Percentiles rank a stretch among this genome's conserved stretches.
These are phyloP conservation scores for Umbelopsis sp. DNA, from an alignment of 371 early-diverging fungal genomes.

Conservation along the genomic window DNA sequence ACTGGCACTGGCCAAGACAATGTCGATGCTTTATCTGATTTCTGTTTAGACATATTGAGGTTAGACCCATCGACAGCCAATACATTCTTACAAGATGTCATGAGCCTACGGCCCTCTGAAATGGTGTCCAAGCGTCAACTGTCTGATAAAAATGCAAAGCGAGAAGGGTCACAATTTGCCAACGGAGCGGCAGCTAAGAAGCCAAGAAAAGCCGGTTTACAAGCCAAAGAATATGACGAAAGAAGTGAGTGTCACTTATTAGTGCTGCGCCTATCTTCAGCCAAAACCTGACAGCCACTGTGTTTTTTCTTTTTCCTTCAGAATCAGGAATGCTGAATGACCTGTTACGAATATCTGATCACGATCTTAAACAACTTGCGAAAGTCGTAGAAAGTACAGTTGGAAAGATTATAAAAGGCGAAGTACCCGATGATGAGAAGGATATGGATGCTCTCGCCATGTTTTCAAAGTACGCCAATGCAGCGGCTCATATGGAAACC, in stretches of 20 bases:
- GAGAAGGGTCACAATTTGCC: constrained; percentile 23
- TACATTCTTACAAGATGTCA: constrained; percentile 26
- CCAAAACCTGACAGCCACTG: background rate
- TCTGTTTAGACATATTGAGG: background rate
- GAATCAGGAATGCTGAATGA: constrained; percentile 50
- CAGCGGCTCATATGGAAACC: constrained; percentile 51
- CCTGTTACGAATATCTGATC: constrained; percentile 43
- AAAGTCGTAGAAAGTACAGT: constrained; percentile 46
- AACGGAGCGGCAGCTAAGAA: constrained; percentile 30
- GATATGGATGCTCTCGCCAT: constrained; percentile 45
- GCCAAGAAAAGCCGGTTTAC: constrained; percentile 42
- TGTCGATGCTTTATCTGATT: constrained; percentile 17
- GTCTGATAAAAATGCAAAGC: background rate
- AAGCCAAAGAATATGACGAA: constrained; percentile 50
- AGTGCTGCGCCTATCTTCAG: background rate
- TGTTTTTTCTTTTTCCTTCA: background rate
- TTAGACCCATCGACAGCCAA: background rate
- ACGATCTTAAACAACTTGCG: constrained; percentile 50
- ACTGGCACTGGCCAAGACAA: constrained; percentile 48
- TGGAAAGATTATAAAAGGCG: constrained; percentile 46
- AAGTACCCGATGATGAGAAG: constrained; percentile 34
- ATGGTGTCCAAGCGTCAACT: background rate
- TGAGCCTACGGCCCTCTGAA: background rate
- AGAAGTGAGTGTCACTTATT: constrained; percentile 32
- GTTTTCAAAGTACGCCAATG: constrained; percentile 50